Evolutionary conservation across 345 rosid species (phyloP).

Genomic region (Hibiscus mutabilis): DNA sequence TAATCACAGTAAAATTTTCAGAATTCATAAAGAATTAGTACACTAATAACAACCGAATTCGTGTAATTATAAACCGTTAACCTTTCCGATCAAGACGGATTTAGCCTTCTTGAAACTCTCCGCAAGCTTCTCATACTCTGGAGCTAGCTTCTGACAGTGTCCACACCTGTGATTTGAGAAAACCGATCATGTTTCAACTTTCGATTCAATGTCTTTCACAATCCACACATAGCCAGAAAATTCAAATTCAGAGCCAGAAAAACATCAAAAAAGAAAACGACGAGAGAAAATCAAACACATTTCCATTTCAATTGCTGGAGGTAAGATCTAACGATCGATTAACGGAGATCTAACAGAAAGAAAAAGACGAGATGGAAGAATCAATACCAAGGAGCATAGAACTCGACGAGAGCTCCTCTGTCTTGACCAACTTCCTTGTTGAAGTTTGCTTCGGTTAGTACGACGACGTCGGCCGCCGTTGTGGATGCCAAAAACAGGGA

Average conservation of each 20-base stretch:
- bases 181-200: no score
- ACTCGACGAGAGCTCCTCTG: conserved; percentile 89
- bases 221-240: no score
- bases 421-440: conserved; percentile 93
- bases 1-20: no score
- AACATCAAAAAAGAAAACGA: no score
- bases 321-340: conserved; percentile 21
- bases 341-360: background rate
- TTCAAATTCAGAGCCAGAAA: no score
- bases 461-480: conserved; percentile 73
- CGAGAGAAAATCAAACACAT: background rate
- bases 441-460: conserved; percentile 82
- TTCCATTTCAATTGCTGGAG: background rate
- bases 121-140: conserved; percentile 90
- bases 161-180: conserved; percentile 68
- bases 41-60: no score
- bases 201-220: background rate
- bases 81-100: conserved; percentile 91
- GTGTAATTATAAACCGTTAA: conserved; percentile 11
- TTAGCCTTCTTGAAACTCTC: conserved; percentile 85
- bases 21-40: no score
- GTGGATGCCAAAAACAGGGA: conserved; percentile 52
- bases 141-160: conserved; percentile 98
- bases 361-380: background rate
- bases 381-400: conserved; percentile 97